phyloP scores from a whole-genome alignment of 1,284 basidiomycete species.

The Sporisorium graminicola region DNA sequence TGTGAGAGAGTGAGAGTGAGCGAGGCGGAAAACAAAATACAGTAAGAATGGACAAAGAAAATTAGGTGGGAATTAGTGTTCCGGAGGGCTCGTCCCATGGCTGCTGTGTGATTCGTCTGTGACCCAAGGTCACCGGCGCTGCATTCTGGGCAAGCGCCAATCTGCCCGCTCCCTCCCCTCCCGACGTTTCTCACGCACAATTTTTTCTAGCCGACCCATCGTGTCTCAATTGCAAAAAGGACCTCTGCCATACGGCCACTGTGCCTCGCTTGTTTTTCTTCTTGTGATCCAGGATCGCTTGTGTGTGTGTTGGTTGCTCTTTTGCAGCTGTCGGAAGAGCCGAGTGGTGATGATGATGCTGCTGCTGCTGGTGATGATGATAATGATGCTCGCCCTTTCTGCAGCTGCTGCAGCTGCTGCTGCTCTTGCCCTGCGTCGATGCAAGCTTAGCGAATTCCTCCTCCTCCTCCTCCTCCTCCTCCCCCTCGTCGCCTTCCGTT shows the following conservation, averaged over 20 bases:
- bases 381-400: background rate
- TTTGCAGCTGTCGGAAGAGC: constrained; percentile 1
- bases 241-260: background rate
- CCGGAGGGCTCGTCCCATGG: background rate
- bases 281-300: background rate
- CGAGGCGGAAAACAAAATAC: too few relatives aligned
- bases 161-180: constrained; percentile 5
- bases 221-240: background rate
- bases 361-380: background rate
- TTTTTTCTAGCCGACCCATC: background rate
- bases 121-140: background rate
- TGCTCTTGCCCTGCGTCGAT: background rate
- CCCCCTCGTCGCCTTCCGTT: background rate
- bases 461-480: background rate
- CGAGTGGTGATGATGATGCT: background rate
- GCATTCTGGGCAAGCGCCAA: constrained; percentile 18
- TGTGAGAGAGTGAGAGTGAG: too few relatives aligned
- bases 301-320: background rate
- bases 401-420: background rate
- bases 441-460: background rate
- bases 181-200: background rate
- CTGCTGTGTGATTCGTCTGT: constrained; percentile 2
- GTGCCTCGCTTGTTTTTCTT: background rate
- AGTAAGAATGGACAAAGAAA: background rate
- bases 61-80: constrained; percentile 9